Evolutionary conservation across 495 filamentous ascomycete genomes (phyloP).

Genomic region (Tricharina praecox): DNA sequence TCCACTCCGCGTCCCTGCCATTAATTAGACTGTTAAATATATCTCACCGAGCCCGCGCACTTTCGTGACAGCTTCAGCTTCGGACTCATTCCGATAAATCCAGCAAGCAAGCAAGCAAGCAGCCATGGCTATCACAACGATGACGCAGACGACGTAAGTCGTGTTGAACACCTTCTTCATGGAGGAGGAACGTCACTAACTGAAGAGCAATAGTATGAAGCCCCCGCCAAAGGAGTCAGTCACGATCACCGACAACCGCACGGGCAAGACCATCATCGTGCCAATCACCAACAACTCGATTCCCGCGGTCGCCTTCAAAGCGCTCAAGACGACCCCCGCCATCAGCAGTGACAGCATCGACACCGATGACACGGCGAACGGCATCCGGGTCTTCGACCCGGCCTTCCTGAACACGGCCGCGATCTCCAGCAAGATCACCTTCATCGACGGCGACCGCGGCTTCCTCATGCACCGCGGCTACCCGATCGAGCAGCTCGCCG

Average conservation of each 20-base stretch:
- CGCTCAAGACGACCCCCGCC: constrained; percentile 29
- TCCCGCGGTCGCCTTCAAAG: constrained; percentile 33
- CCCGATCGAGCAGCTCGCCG: constrained; percentile 31
- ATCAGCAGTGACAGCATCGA: constrained; percentile 12
- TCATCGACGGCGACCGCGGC: constrained; percentile 33
- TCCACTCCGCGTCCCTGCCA: too few relatives aligned
- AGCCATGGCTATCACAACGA: too few relatives aligned
- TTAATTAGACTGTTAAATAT: too few relatives aligned
- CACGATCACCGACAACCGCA: constrained; percentile 36
- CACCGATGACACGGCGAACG: constrained; percentile 25
- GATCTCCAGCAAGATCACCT: constrained; percentile 35
- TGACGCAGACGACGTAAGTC: too few relatives aligned
- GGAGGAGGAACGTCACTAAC: too few relatives aligned
- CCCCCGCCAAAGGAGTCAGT: constrained; percentile 22
- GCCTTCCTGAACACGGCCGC: constrained; percentile 40
- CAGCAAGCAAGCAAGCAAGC: too few relatives aligned
- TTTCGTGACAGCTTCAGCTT: too few relatives aligned
- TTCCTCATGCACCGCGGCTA: constrained; percentile 32
- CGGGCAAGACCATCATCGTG: constrained; percentile 33
- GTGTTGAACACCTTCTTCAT: too few relatives aligned
- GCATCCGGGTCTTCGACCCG: constrained; percentile 37
- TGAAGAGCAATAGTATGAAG: too few relatives aligned
- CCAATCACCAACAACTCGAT: constrained; percentile 37
- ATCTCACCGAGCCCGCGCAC: too few relatives aligned
- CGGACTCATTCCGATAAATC: too few relatives aligned